Base-by-base conservation (phyloP, 306 rosid species). In the Bauhinia variegata region DNA sequence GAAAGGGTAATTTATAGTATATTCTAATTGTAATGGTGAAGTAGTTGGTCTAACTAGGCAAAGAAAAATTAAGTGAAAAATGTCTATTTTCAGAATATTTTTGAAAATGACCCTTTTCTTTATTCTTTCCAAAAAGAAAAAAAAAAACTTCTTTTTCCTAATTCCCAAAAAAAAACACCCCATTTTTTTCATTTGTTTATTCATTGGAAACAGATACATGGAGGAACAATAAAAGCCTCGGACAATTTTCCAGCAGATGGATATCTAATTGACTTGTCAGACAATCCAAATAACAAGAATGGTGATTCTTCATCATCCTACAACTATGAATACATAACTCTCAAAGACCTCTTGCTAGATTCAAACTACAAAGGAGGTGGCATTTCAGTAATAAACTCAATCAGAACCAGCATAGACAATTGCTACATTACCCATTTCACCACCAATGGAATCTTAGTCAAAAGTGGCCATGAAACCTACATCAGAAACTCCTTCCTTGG, bases 401-500 rank as follows among this genome's bases (percentile, higher is more conserved):
- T 90, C 0, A 78, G 99, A 71, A 86, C 70, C 0, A 84, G 37
- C 86, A 88, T 93, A 55, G 96, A 88, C 79, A 93, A 93, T 7
- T 93, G 97, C 67, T 93, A 88, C 84, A 78, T 93, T 18, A 77
- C 89, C 18, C 99, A 93, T 78, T 93, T 93, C 86, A 73, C 87
- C 43, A 83, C 96, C 42, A 78, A 49, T 54, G 97, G 97, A 6
- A 88, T 93, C 60, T 41, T 77, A 9, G 96, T 90, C 55, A 80
- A 65, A 33, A 59, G 85, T 36, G 99, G 99, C 23, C 97, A 93
- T 47, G 99, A 93, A 68, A 90, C 99, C 62, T 84, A 77, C 85
- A 93, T 93, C 57, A 73, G 93, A 0, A 86, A 77, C 80, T 74
- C 96, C 50, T 93, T 88, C 80, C 85, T 93, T 14, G 99, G 99